Evolutionary conservation across 176 grass and related monocot genomes (phyloP).

Genomic region (Juncus inflexus): DNA sequence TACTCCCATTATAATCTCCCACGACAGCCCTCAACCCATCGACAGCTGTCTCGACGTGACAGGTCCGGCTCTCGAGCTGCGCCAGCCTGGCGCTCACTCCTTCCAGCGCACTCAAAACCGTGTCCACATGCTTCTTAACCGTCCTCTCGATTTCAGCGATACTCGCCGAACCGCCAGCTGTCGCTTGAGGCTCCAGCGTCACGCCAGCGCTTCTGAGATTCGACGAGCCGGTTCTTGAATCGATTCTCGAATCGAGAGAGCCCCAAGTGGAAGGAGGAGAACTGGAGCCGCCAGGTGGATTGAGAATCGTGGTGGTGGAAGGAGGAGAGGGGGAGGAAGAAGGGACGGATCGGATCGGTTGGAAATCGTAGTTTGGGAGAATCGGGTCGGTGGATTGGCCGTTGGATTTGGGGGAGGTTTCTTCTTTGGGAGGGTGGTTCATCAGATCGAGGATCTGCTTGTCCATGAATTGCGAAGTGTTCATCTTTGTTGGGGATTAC

Average conservation of each 20-base stretch:
- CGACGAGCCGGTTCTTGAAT: neutral
- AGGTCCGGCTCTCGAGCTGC: conserved; percentile 64
- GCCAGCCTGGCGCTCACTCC: conserved; percentile 63
- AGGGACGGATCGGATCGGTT: conserved; percentile 19
- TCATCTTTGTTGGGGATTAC: conserved; percentile 3
- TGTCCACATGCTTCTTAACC: conserved; percentile 87
- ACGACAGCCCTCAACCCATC: conserved; percentile 60
- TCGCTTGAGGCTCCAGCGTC: conserved; percentile 17
- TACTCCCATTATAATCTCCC: conserved; percentile 56
- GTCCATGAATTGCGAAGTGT: conserved; percentile 25
- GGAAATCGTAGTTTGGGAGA: conserved; percentile 23
- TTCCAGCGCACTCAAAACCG: conserved; percentile 67
- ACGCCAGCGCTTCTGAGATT: conserved; percentile 17
- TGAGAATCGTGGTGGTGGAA: neutral
- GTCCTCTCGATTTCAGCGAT: conserved; percentile 68
- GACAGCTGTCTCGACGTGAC: conserved; percentile 61
- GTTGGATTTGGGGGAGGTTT: conserved; percentile 6
- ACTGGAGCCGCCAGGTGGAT: neutral
- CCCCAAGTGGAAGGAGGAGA: conserved; percentile 17
- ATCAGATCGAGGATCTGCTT: conserved; percentile 31
- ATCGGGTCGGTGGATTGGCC: conserved; percentile 10
- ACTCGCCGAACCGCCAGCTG: neutral
- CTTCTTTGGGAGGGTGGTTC: conserved; percentile 11
- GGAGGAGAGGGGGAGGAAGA: conserved; percentile 13
- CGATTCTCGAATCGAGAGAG: conserved; percentile 27